Evolutionary conservation across 2,329 filamentous ascomycete genomes (phyloP).

Genomic region (Xylariales sp.): DNA sequence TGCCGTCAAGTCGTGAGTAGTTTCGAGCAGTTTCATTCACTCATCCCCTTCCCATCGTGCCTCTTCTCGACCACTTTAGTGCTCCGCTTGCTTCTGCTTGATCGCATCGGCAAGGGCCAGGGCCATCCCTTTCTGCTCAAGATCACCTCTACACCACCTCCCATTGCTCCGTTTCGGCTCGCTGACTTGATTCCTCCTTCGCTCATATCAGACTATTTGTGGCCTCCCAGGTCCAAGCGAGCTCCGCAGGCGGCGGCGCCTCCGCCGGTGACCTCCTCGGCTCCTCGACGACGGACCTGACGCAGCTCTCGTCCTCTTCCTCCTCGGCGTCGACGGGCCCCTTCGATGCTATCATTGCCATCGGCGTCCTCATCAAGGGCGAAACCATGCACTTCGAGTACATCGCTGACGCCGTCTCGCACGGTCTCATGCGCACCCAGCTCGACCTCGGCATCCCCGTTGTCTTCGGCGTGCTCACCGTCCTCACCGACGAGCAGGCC

Average conservation of each 20-base stretch:
- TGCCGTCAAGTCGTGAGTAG: constrained; percentile 72
- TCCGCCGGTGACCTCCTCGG: constrained; percentile 75
- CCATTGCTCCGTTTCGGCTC: no score
- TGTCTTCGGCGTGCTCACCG: constrained; percentile 86
- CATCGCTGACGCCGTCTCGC: constrained; percentile 85
- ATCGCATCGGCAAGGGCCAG: no score
- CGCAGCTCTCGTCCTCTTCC: constrained; percentile 39
- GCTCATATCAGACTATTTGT: constrained; percentile 77
- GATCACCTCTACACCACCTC: no score
- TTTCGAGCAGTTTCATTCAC: no score
- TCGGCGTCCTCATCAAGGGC: constrained; percentile 96
- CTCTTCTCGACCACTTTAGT: constrained; percentile 5
- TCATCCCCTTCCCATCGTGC: constrained; percentile 5
- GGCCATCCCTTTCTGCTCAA: no score
- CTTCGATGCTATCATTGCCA: constrained; percentile 92
- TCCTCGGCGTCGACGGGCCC: no score
- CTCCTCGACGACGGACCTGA: constrained; percentile 63
- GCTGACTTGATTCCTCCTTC: no score
- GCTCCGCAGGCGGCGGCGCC: constrained; percentile 53
- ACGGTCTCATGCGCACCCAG: constrained; percentile 92
- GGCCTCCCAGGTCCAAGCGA: constrained; percentile 78
- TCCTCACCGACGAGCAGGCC: constrained; percentile 85
- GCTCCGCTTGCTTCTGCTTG: neutral
- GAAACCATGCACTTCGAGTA: constrained; percentile 99
- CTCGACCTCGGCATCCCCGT: constrained; percentile 85